These are phyloP conservation scores for Smallanthus sonchifolius DNA, from an alignment of 129 eudicot species.

Conservation along the genomic window DNA sequence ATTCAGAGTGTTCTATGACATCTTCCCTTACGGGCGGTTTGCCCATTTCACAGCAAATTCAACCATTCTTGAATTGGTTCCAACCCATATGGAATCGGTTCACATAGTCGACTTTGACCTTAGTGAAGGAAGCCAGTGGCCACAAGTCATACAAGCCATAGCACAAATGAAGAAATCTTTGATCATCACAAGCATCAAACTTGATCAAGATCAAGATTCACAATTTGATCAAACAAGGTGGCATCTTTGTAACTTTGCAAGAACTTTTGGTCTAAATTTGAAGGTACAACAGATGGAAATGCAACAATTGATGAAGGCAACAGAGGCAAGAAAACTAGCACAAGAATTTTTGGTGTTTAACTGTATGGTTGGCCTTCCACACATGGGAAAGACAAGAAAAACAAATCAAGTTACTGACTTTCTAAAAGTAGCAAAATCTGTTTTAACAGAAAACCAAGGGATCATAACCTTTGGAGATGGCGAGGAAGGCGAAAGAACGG, in stretches of 20 bases:
- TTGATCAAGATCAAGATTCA: conserved; percentile 27
- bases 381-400: conserved; percentile 44
- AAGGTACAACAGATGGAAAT: conserved; percentile 36
- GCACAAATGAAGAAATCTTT: conserved; percentile 19
- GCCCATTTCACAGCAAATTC: conserved; percentile 61
- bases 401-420: conserved; percentile 33
- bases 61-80: conserved; percentile 50
- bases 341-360: conserved; percentile 56
- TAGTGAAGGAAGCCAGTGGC: conserved; percentile 61
- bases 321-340: neutral
- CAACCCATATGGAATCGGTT: conserved; percentile 23
- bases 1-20: conserved; percentile 44
- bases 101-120: conserved; percentile 55
- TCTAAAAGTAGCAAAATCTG: conserved; percentile 32
- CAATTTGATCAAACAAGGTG: conserved; percentile 41
- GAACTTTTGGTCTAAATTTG: conserved; percentile 34
- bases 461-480: conserved; percentile 52
- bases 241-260: conserved; percentile 40
- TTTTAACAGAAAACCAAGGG: conserved; percentile 37
- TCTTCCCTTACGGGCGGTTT: conserved; percentile 45
- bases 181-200: conserved; percentile 43
- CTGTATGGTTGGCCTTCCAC: conserved; percentile 55
- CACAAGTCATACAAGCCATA: conserved; percentile 50
- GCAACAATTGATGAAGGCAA: conserved; percentile 10
- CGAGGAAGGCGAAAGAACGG: conserved; percentile 30